These are phyloP conservation scores for Blastomyces percursus DNA, from an alignment of 2,329 filamentous ascomycete species.

Conservation along the genomic window DNA sequence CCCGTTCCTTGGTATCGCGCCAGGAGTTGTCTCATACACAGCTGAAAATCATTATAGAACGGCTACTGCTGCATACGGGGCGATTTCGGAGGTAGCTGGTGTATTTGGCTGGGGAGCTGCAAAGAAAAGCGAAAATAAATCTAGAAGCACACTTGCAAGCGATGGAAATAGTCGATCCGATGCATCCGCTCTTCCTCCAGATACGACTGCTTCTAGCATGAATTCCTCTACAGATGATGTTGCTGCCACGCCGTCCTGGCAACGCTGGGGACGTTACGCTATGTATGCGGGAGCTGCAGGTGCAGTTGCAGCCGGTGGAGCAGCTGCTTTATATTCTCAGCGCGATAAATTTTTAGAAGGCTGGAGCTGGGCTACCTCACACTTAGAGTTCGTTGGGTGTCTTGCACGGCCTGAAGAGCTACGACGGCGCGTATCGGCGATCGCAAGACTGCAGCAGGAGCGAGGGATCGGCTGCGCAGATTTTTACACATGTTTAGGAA, in stretches of 20 bases:
- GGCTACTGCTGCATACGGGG: conserved; percentile 58
- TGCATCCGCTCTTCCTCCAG: conserved; percentile 25
- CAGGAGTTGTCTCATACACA: conserved; percentile 40
- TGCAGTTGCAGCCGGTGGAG: conserved; percentile 67
- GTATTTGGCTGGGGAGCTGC: conserved; percentile 51
- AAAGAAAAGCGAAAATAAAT: conserved; percentile 10
- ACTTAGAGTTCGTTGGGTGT: conserved; percentile 88
- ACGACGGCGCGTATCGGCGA: conserved; percentile 56
- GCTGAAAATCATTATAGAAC: conserved; percentile 79
- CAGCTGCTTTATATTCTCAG: conserved; percentile 76
- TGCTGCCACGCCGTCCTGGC: conserved; percentile 49
- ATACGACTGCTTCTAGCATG: conserved; percentile 15
- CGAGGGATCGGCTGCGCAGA: conserved; percentile 70
- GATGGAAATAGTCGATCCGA: conserved; percentile 16
- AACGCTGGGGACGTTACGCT: conserved; percentile 72
- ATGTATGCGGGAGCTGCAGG: conserved; percentile 74
- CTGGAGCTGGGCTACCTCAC: conserved; percentile 72
- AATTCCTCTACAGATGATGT: conserved; percentile 36
- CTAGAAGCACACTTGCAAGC: conserved; percentile 23
- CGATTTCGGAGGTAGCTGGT: conserved; percentile 51
- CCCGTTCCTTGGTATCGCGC: conserved; percentile 54
- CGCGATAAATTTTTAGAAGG: conserved; percentile 68
- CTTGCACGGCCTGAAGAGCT: conserved; percentile 76
- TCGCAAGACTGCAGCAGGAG: conserved; percentile 54
- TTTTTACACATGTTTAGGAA: conserved; percentile 74